Base-by-base conservation (phyloP, 116 monocot species). In the Zostera marina region DNA sequence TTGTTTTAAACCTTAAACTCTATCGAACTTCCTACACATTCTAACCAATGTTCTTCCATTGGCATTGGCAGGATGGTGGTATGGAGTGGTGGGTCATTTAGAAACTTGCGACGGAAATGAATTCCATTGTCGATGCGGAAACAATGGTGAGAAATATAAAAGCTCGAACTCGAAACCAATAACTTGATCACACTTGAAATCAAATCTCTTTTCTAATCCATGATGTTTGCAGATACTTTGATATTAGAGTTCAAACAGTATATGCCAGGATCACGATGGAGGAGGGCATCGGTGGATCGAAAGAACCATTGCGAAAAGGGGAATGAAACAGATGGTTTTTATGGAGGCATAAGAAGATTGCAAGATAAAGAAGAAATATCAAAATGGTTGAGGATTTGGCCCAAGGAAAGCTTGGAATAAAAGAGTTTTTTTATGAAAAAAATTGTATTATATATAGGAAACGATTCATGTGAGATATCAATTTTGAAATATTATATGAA, bases 331-430 rank as follows among this genome's bases (percentile, higher is more conserved):
- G 73, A 76, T 51, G 93, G 93, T 3, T 93, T 93, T 62, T 93
- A 93, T 46, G 93, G 93, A 38, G 93, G 93, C 52, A 75, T 93
- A 68, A 81, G 93, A 61, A 93, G 77, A 66, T 65, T 93, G 41
- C 44, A 69, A 9, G 65, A 48, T 54, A 67, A 75, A 23, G 81
- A 81, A 25, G 93, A 93, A 59, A 84, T 93, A 16, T 59, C 76
- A 17, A 68, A 47, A 43, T 93, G 93, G 93, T 68, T 26, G 63
- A 41, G 52, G 54, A 66, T 87, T 8, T 93, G 87, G 93, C 93
- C 93, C 22, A 42, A 60, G 42, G 79, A 81, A 40, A 53, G 65
- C 47, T 54, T 93, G 52, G 79, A 79, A 49, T 84, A 26, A 41
- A 25, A n/a, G n/a, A n/a, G n/a, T n/a, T n/a, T n/a, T n/a, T n/a